Percentiles rank a stretch among this genome's conserved stretches.
phyloP scores from a whole-genome alignment of 2,329 filamentous ascomycete genomes.

The Emmonsiellopsis sp. region DNA sequence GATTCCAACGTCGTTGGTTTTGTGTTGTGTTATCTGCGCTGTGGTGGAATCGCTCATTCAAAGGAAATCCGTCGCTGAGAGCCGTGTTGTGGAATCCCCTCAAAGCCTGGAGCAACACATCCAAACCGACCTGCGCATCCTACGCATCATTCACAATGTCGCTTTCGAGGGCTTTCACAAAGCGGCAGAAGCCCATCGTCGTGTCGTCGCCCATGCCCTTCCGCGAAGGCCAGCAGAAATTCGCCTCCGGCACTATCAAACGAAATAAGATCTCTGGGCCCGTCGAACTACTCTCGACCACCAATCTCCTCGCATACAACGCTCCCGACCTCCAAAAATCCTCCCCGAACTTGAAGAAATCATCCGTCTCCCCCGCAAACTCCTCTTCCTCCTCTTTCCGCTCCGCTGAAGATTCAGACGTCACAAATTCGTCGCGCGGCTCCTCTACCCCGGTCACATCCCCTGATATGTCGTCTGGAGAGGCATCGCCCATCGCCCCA shows the following conservation, averaged over 20 bases:
- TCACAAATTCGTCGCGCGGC: constrained; percentile 38
- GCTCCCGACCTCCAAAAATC: constrained; percentile 63
- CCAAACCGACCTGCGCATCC: neutral
- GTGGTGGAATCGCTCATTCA: neutral
- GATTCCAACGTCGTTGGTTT: no score
- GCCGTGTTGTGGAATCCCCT: no score
- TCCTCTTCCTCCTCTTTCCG: constrained; percentile 46
- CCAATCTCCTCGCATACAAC: constrained; percentile 92
- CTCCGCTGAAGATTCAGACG: constrained; percentile 58
- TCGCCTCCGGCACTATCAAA: constrained; percentile 36
- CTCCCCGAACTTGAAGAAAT: constrained; percentile 11
- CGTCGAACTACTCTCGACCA: constrained; percentile 80
- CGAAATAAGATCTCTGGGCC: constrained; percentile 66
- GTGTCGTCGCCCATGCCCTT: constrained; percentile 35
- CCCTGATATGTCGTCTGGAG: constrained; percentile 35
- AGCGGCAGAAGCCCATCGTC: constrained; percentile 38
- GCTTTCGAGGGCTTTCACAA: constrained; percentile 38
- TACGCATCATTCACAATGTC: constrained; percentile 22
- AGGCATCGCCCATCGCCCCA: constrained; percentile 37
- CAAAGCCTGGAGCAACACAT: neutral
- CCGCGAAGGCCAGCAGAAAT: constrained; percentile 35
- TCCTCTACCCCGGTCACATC: constrained; percentile 39
- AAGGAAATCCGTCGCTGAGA: neutral
- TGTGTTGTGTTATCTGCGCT: no score
- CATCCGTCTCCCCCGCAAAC: constrained; percentile 26